Evolutionary conservation across 495 filamentous ascomycete species (phyloP).

Genomic region (Podospora tetraspora): DNA sequence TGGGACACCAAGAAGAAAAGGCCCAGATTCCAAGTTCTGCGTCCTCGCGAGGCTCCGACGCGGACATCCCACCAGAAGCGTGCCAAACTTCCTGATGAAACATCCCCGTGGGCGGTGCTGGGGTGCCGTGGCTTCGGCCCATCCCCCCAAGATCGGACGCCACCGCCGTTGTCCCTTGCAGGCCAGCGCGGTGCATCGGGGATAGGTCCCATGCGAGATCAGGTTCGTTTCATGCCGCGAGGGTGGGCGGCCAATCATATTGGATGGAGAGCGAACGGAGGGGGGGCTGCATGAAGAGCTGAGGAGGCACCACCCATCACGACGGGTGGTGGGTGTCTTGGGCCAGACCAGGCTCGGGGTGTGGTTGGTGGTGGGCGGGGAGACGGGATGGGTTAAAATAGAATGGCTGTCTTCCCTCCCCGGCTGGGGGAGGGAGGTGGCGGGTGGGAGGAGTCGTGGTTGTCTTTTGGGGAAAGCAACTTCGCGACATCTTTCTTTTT

Average conservation of each 20-base stretch:
- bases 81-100: neutral
- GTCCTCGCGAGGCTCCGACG: too few relatives aligned
- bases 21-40: too few relatives aligned
- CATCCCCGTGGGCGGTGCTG: too few relatives aligned
- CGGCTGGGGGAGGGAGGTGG: neutral
- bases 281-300: neutral
- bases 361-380: neutral
- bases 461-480: too few relatives aligned
- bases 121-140: too few relatives aligned
- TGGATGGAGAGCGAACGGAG: neutral
- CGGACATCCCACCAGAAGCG: neutral
- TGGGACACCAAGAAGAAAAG: too few relatives aligned
- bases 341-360: too few relatives aligned
- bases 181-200: neutral
- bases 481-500: neutral
- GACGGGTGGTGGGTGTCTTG: neutral
- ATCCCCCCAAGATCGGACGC: neutral
- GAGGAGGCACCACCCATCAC: too few relatives aligned
- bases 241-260: neutral
- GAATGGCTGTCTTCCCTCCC: neutral
- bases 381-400: neutral
- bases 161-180: neutral
- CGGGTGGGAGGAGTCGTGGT: neutral
- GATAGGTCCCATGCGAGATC: neutral
- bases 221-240: neutral